A percentile compares a stretch with the other conserved stretches of the same genome.
These are phyloP conservation scores for Pestalotiopsis sp. DNA, from an alignment of 2,329 filamentous ascomycete genomes.

Conservation along the genomic window DNA sequence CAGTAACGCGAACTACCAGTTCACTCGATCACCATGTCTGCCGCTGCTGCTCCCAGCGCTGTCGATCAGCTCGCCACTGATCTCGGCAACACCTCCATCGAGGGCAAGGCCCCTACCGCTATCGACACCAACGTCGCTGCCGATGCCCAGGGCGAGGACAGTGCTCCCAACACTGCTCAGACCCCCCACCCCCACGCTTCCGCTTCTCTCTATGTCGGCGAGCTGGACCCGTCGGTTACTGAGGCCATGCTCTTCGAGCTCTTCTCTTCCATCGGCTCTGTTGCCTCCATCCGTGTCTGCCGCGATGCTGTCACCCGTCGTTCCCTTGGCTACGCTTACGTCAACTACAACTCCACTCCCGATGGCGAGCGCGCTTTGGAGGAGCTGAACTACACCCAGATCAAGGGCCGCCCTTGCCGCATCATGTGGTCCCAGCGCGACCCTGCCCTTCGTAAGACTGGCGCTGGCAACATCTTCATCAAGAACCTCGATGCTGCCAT, in stretches of 20 bases:
- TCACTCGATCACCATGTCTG: conserved; percentile 51
- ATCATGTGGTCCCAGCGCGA: conserved; percentile 99
- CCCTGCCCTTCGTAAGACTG: conserved; percentile 97
- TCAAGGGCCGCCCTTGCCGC: conserved; percentile 97
- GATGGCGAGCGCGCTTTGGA: conserved; percentile 98
- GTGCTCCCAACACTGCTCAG: conserved; percentile 67
- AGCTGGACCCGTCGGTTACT: conserved; percentile 95
- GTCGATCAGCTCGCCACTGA: conserved; percentile 82
- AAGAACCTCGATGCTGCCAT: conserved; percentile 99
- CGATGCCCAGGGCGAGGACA: conserved; percentile 54
- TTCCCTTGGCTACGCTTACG: conserved; percentile 98
- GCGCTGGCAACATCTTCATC: conserved; percentile 99
- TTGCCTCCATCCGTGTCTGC: conserved; percentile 99
- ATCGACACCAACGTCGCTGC: conserved; percentile 73
- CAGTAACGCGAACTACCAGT: conserved; percentile 18
- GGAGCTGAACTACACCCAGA: conserved; percentile 99
- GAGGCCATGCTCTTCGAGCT: conserved; percentile 99
- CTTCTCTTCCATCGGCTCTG: conserved; percentile 98
- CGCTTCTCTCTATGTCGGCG: conserved; percentile 97
- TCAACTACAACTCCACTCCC: conserved; percentile 98
- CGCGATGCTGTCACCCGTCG: conserved; percentile 98
- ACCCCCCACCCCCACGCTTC: conserved; percentile 84
- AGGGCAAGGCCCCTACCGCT: conserved; percentile 63
- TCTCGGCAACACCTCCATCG: conserved; percentile 69
- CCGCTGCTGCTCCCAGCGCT: conserved; percentile 58